Conservation (phyloP, 257 asterid species). For the Misopates orontium region DNA sequence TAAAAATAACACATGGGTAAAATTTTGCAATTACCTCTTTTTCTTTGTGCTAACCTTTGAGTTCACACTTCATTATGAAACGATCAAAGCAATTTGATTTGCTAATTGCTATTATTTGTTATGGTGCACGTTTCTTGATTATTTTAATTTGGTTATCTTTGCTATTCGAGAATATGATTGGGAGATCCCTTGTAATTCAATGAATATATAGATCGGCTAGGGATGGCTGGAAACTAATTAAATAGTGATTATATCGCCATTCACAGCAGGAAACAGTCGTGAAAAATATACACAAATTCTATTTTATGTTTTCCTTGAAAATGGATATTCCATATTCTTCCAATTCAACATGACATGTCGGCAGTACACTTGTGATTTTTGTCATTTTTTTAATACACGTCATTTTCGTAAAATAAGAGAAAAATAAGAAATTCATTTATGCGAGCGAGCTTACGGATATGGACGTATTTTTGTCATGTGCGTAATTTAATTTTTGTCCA, state of each 20-base stretch:
- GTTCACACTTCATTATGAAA: background rate
- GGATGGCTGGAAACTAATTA: conserved; percentile 21
- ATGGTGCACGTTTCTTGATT: too few relatives aligned
- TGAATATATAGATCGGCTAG: conserved; percentile 24
- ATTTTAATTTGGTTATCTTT: background rate
- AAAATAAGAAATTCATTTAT: background rate
- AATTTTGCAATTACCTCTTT: too few relatives aligned
- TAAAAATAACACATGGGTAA: too few relatives aligned
- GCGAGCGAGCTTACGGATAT: background rate
- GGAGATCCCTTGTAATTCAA: conserved; percentile 26
- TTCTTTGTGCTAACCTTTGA: conserved; percentile 5
- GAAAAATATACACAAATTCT: conserved; percentile 13
- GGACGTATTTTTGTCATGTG: background rate
- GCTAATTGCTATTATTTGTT: background rate
- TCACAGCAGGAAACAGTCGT: conserved; percentile 18
- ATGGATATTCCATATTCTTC: conserved; percentile 9
- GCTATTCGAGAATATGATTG: conserved; percentile 26
- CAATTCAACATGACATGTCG: background rate
- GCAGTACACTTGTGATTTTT: conserved; percentile 9
- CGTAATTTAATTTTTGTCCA: too few relatives aligned
- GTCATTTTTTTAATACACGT: background rate
- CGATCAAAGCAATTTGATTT: background rate
- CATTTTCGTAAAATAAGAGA: background rate
- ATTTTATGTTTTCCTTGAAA: conserved; percentile 2
- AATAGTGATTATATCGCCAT: background rate